Base-by-base conservation (phyloP, 2,329 filamentous ascomycete species). In the Arthroderma uncinatum region DNA sequence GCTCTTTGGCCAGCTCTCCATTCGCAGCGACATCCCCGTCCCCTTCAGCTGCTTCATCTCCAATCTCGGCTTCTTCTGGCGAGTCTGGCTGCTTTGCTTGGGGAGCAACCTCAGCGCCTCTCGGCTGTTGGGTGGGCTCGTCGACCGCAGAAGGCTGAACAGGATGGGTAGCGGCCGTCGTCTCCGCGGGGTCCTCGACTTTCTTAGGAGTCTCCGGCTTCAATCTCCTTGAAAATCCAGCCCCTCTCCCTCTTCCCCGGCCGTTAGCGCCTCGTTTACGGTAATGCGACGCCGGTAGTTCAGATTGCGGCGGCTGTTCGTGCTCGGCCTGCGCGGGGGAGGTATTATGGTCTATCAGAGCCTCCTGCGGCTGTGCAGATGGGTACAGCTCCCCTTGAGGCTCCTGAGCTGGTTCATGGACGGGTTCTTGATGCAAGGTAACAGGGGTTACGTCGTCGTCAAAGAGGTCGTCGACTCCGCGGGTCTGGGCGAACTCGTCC, bases 381-480 rank as follows among this genome's bases (percentile, higher is more conserved):
- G 19, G 21, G 8, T 42, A 36, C 6, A 23, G 28, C 16, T 28
- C 39, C 9, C 54, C 6, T 14, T 44, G 54, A 37, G 39, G 47
- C 7, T 21, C 33, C 10, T 9, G 19, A 2, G 25, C 55, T 54
- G 39, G 23, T 4, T 39, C 42, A 33, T 33, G 19, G 19, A 40
- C 36, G 36, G 44, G 28, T 54, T 57, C 44, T 14, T 69, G 64
- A 16, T 70, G 67, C 14, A 66, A 63, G 2, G 70, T 62, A 28
- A 77, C 67, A 2, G 76, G 76, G 28, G 76, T 70, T 54, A 78
- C 76, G 61, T 78, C 76, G 61, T 78, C 76, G 60, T 77, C 74
- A 59, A 78, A 78, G 6, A 78, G 66, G 63, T 78, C 75, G 59
- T 78, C 75, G n/a, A 70, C 73, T 23, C 72, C 74, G 21, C 76